Base-by-base conservation (phyloP, 2,329 filamentous ascomycete species). In the Mycosphaerella sp. region DNA sequence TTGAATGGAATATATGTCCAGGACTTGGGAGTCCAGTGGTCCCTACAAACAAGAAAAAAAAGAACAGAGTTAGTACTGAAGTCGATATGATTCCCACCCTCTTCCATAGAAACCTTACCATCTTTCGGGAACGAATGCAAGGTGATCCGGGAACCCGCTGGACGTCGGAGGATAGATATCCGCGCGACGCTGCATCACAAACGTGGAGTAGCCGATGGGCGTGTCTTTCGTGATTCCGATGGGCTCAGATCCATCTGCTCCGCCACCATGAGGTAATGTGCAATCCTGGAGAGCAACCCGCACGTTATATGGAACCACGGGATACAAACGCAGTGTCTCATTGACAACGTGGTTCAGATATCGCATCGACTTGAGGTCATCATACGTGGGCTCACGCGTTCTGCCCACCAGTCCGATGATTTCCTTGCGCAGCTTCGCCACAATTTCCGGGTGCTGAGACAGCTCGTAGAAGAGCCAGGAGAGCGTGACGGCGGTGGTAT, bases 381-480 rank as follows among this genome's bases (percentile, higher is more conserved):
- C 78, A 67, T 94, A 95, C 0, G 85, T 89, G 8, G 74, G 75
- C 3, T 75, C 71, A 5, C 76, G 70, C 12, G 80, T 72, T 6
- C 78, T 68, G 1, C 89, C 89, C 4, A 95, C 78, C 0, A 75
- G 74, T 1, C 77, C 66, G 21, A 83, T 67, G 62, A 95, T 89
- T 68, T 95, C 89, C 18, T 73, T 69, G 18, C 89, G 82, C 45
- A 96, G 76, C 65, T 82, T 86, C 46, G 73, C 67, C 3, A 89
- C 79, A 2, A 81, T 76, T 2, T 80, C 72, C 0, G 89, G 88
- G 59, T 87, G 77, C 13, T 82, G 80, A 34, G 84, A 79, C 1
- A 96, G 77, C 68, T 95, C 88, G 68, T 93, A 94, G 53, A 95
- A 76, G 32, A 80, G 76, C 85, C 89, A 95, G 0, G 83, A 86